These are phyloP conservation scores for Debaryomyces subglobosus DNA, from an alignment of 1,139 yeast species.

Conservation along the genomic window DNA sequence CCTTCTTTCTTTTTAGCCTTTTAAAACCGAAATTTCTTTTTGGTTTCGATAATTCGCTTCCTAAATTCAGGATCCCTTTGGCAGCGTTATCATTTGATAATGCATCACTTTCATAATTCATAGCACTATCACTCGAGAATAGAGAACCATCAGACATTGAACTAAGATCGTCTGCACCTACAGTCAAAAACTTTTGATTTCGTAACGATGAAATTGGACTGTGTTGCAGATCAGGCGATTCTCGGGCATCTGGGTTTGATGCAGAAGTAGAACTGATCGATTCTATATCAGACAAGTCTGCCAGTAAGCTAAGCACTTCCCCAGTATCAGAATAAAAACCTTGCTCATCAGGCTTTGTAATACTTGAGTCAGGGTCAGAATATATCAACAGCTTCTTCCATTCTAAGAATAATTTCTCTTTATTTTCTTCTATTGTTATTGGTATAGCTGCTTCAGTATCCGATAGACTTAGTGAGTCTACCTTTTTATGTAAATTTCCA, in stretches of 20 bases:
- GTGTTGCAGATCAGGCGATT: neutral
- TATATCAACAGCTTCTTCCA: conserved; percentile 39
- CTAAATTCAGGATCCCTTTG: conserved; percentile 1
- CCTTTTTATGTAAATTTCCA: conserved; percentile 10
- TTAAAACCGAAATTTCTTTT: conserved; percentile 3
- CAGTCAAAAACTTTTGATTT: neutral
- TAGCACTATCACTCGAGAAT: conserved; percentile 19
- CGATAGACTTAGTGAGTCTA: conserved; percentile 17
- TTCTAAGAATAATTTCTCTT: conserved; percentile 19
- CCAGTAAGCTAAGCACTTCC: conserved; percentile 13
- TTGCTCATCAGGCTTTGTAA: conserved; percentile 38
- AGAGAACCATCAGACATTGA: conserved; percentile 30
- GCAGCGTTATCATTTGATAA: neutral
- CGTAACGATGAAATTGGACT: neutral
- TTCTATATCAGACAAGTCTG: conserved; percentile 36
- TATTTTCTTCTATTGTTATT: conserved; percentile 1
- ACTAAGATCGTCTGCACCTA: conserved; percentile 12
- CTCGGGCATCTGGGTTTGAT: neutral
- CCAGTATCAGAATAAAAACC: conserved; percentile 42
- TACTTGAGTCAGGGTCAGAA: conserved; percentile 30
- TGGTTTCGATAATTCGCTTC: conserved; percentile 6
- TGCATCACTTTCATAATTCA: conserved; percentile 12
- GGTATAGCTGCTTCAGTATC: conserved; percentile 14
- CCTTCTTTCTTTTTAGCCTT: conserved; percentile 3
- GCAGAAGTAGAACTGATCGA: conserved; percentile 17